These are phyloP conservation scores for Scytalidium sp. DNA, from an alignment of 2,329 filamentous ascomycete genomes.

Conservation along the genomic window DNA sequence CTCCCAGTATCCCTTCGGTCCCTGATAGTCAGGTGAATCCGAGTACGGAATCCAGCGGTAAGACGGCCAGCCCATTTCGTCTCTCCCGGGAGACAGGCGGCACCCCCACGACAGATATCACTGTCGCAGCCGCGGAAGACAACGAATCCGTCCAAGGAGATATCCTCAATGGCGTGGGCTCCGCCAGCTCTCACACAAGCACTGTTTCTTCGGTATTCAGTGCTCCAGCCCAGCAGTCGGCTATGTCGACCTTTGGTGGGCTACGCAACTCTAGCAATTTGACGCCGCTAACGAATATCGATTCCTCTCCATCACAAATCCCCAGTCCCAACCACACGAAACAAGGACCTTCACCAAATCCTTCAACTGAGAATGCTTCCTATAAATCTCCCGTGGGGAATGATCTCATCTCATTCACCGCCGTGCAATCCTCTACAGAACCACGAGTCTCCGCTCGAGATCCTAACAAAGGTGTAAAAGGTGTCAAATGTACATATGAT, in stretches of 20 bases:
- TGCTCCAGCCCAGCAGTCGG: slow-evolving; percentile 23
- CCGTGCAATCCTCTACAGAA: slow-evolving; percentile 16
- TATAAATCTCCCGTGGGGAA: slow-evolving; percentile 13
- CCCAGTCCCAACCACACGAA: slow-evolving; percentile 46
- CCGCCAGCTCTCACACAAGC: slow-evolving; percentile 69
- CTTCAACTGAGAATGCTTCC: slow-evolving; percentile 25
- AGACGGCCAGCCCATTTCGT: slow-evolving; percentile 25
- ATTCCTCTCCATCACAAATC: slow-evolving; percentile 60
- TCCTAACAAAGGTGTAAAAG: slow-evolving; percentile 49
- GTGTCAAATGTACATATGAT: slow-evolving; percentile 59
- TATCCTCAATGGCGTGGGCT: slow-evolving; percentile 67
- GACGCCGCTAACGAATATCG: slow-evolving; percentile 64
- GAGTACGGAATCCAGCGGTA: slow-evolving; percentile 23
- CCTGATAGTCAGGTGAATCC: slow-evolving; percentile 32
- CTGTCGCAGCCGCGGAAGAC: slow-evolving; percentile 41
- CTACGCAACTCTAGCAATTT: slow-evolving; percentile 41
- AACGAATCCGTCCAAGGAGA: slow-evolving; percentile 61
- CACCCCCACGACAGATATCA: slow-evolving; percentile 17
- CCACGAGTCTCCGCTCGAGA: slow-evolving; percentile 51
- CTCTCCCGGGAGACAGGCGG: slow-evolving; percentile 14
- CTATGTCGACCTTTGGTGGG: slow-evolving; percentile 19
- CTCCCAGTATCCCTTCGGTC: slow-evolving; percentile 25
- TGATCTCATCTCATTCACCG: slow-evolving; percentile 25
- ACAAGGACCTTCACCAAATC: slow-evolving; percentile 28
- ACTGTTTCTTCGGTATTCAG: slow-evolving; percentile 71